These are phyloP conservation scores for Tillandsia leiboldiana DNA, from an alignment of 176 grass and related monocot species.

Conservation along the genomic window DNA sequence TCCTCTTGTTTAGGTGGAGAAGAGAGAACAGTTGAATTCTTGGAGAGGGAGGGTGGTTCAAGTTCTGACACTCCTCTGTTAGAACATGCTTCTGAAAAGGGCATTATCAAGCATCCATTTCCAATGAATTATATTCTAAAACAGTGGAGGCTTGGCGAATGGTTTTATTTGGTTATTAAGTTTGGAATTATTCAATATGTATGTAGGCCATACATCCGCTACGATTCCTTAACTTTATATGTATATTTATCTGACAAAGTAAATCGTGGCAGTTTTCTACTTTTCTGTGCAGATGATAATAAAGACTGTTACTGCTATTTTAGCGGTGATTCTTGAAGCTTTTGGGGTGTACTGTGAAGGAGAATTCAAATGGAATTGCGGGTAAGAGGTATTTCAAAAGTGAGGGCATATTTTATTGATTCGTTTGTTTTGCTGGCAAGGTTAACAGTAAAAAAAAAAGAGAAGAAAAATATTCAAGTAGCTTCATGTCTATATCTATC, in stretches of 20 bases:
- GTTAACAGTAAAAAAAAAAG: not conserved
- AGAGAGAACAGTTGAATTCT: slow-evolving; percentile 82
- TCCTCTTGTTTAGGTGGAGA: slow-evolving; percentile 53
- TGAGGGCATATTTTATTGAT: not conserved
- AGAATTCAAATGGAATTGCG: slow-evolving; percentile 82
- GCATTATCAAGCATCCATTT: slow-evolving; percentile 75
- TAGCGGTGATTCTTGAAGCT: slow-evolving; percentile 79
- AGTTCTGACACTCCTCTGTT: slow-evolving; percentile 35
- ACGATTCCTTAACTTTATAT: slow-evolving; percentile 10
- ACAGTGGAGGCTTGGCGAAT: slow-evolving; percentile 65
- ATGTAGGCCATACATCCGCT: slow-evolving; percentile 24
- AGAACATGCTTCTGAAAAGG: slow-evolving; percentile 51
- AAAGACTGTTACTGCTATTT: slow-evolving; percentile 80
- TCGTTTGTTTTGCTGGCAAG: not conserved
- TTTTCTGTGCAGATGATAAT: slow-evolving; percentile 58
- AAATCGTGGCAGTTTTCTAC: slow-evolving; percentile 1
- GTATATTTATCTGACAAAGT: not conserved
- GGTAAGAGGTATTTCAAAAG: slow-evolving; percentile 41
- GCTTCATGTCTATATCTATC: not conserved
- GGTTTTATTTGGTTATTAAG: slow-evolving; percentile 83
- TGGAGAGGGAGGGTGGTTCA: slow-evolving; percentile 52
- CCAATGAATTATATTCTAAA: slow-evolving; percentile 88
- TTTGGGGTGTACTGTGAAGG: slow-evolving; percentile 87
- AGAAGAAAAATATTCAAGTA: not conserved
- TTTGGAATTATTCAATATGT: slow-evolving; percentile 94